Evolutionary conservation across 352 stramenopile genomes (phyloP).

Genomic region (Globisporangium viniferum): DNA sequence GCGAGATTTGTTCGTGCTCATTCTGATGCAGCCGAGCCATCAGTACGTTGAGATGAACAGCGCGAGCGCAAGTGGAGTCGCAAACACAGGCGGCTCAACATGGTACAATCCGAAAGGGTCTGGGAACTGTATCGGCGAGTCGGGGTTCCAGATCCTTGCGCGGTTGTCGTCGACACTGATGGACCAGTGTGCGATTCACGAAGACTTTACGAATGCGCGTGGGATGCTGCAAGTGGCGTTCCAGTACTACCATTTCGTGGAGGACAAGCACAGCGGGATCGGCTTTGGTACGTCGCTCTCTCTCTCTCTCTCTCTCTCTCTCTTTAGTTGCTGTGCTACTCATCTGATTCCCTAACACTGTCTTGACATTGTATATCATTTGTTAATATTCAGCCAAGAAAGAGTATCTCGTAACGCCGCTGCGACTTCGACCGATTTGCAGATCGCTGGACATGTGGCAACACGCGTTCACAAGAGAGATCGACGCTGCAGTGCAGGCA

Average conservation of each 20-base stretch:
- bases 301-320: neutral
- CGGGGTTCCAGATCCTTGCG: constrained; percentile 61
- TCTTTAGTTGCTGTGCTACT: neutral
- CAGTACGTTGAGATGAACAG: constrained; percentile 59
- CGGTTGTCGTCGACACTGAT: constrained; percentile 58
- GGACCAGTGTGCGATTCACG: constrained; percentile 69
- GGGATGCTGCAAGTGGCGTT: constrained; percentile 76
- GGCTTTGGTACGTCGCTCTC: constrained; percentile 54
- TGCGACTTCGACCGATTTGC: constrained; percentile 67
- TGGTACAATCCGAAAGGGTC: constrained; percentile 84
- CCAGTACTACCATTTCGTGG: constrained; percentile 79
- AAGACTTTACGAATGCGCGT: constrained; percentile 79
- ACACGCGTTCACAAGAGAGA: constrained; percentile 76
- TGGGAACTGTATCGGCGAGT: constrained; percentile 72
- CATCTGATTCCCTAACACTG: neutral
- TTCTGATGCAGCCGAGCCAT: constrained; percentile 82
- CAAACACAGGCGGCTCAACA: constrained; percentile 28
- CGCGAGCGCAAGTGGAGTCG: constrained; percentile 15
- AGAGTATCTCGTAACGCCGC: constrained; percentile 67
- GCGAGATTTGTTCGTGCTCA: constrained; percentile 78
- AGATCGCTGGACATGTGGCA: constrained; percentile 83
- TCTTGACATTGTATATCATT: neutral
- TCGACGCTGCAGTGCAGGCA: constrained; percentile 47
- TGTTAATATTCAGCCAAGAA: constrained; percentile 52
- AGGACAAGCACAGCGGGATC: constrained; percentile 70